phyloP scores from a whole-genome alignment of 2,329 filamentous ascomycete species.

The Trichoderma hamatum region DNA sequence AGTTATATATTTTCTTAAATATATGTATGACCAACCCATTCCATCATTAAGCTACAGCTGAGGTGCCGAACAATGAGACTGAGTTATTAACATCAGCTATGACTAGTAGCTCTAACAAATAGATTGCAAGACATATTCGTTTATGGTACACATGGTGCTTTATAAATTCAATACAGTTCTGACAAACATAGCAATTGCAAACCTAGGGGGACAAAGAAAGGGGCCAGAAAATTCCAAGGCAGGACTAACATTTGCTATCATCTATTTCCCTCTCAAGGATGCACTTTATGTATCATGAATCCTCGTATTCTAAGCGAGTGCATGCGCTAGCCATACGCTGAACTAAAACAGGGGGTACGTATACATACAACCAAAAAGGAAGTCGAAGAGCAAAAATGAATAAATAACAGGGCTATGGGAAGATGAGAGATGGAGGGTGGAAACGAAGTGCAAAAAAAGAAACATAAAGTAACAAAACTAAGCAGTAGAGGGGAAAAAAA shows the following conservation, averaged over 20 bases:
- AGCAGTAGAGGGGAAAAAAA: background rate
- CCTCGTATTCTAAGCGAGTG: conserved; percentile 20
- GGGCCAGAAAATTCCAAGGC: background rate
- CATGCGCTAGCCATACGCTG: conserved; percentile 19
- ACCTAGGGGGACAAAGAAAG: background rate
- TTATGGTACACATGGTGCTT: background rate
- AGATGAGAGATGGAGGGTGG: background rate
- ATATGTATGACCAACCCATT: no score
- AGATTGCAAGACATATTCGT: background rate
- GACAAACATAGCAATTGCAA: background rate
- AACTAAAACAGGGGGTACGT: conserved; percentile 1
- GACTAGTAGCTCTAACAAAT: background rate
- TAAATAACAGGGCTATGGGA: background rate
- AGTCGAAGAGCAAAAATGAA: background rate
- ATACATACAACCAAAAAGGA: conserved; percentile 8
- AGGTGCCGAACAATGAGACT: no score
- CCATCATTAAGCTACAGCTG: no score
- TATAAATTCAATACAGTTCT: background rate
- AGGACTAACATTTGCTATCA: background rate
- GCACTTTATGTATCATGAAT: background rate
- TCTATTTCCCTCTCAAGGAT: conserved; percentile 2
- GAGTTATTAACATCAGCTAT: background rate
- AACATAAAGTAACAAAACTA: background rate
- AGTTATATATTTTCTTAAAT: no score
- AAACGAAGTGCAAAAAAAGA: background rate